Evolutionary conservation across 768 basidiomycete species (phyloP), one percentile per base, ranked within the genome.

Genomic region (Tricholoma sp.): DNA sequence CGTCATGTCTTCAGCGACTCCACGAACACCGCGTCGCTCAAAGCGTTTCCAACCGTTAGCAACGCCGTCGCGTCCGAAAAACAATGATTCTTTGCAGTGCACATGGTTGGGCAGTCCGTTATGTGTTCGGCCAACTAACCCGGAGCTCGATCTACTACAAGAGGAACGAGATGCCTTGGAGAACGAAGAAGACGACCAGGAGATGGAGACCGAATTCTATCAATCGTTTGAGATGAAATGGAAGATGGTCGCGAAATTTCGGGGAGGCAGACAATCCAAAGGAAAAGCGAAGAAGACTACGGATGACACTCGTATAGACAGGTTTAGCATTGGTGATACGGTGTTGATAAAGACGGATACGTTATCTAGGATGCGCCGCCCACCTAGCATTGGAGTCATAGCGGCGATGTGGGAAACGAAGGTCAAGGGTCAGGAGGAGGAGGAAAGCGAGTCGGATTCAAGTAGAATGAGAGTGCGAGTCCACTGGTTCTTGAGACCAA

Each of bases 401-500:
- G 72, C 81, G 15, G 75, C 85, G 0, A 81, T 92, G 75, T 91
- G 88, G 86, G 80, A 87, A 54, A 71, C 74, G 2, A 61, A 68
- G 63, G 60, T 55, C 48, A 66, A 67, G 52, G 71, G 55, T 20
- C 18, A 29, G 18, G 18, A 36, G 2, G 71, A 70, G 7, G 64
- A 65, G 0, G 65, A 65, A 0, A 68, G 61, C 7, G 68, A 73
- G 34, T 65, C 65, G n/a, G 67, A 71, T 33, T 64, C 63, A 1
- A 61, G 68, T 36, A 77, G 72, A 50, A 82, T 85, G 75, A 76
- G 80, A 54, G 68, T 88, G 20, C 77, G 80, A 28, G 70, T 91
- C 20, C 89, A 90, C 61, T 92, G 89, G 89, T 92, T 91, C 63
- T 70, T 88, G 58, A 72, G 83, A 32, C 88, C 88, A 1, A 69